A percentile compares a stretch with the other conserved stretches of the same genome.
Evolutionary conservation across 139 green algal species (phyloP).

Genomic region (Eudorina sp.): DNA sequence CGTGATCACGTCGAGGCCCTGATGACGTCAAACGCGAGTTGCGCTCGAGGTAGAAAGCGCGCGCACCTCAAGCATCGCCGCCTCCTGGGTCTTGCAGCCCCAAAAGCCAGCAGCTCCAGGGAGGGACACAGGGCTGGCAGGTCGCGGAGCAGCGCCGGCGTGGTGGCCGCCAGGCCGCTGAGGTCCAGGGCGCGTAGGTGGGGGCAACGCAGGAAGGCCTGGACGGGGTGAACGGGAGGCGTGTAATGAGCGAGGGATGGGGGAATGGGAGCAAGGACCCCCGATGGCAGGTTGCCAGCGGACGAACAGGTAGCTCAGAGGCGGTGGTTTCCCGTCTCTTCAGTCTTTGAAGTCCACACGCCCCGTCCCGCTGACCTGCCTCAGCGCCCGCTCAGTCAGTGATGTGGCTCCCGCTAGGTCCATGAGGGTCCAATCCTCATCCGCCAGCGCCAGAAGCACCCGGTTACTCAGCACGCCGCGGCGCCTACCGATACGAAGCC

Average conservation of each 20-base stretch:
- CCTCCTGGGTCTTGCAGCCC: not conserved
- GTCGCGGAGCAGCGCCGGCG: not conserved
- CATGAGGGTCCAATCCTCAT: conserved; percentile 23
- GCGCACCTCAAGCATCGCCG: conserved; percentile 16
- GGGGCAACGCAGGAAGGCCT: conserved; percentile 15
- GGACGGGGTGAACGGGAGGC: not conserved
- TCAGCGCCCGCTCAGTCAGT: conserved; percentile 8
- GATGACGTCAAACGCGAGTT: not conserved
- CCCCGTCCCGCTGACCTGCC: not conserved
- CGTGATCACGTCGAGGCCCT: too few species aligned
- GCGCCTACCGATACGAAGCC: not conserved
- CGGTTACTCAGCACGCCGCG: not conserved
- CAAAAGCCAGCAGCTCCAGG: conserved; percentile 35
- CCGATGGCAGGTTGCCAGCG: not conserved
- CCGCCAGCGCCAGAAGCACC: conserved; percentile 16
- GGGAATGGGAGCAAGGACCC: not conserved
- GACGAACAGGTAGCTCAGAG: too few species aligned
- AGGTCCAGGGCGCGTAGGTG: conserved; percentile 19
- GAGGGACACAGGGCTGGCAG: conserved; percentile 3
- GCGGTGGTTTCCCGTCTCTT: too few species aligned
- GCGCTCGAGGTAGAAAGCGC: not conserved
- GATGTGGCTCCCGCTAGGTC: not conserved
- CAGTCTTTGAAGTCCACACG: too few species aligned
- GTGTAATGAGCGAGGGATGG: not conserved
- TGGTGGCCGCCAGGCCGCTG: not conserved